A percentile compares a stretch with the other conserved stretches of the same genome.
Conservation (phyloP, 1,284 basidiomycete genomes). For the Flammula alnicola region DNA sequence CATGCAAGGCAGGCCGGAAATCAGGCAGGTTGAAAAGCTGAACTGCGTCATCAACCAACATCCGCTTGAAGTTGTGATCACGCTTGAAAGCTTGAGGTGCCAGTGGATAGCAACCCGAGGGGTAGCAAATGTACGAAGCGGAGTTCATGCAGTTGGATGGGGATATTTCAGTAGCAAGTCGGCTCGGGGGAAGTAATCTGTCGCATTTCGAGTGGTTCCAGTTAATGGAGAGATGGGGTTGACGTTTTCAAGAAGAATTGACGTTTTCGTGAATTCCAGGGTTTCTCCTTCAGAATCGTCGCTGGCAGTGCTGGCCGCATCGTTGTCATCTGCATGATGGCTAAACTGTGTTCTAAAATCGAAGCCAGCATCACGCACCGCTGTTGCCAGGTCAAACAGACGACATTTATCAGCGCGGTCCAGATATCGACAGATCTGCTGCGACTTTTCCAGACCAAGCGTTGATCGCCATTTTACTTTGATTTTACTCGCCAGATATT, state of each 20-base stretch:
- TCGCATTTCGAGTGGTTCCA: background rate
- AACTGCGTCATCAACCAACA: conserved; percentile 9
- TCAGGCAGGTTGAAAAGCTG: conserved; percentile 6
- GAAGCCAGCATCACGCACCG: conserved; percentile 21
- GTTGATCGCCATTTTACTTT: no score
- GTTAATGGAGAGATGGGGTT: background rate
- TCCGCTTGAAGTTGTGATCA: conserved; percentile 3
- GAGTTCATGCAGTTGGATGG: background rate
- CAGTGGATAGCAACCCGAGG: conserved; percentile 6
- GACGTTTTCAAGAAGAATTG: conserved; percentile 3
- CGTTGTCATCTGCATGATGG: background rate
- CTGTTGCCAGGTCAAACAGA: conserved; percentile 28
- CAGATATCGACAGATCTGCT: conserved; percentile 33
- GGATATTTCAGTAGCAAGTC: conserved; percentile 1
- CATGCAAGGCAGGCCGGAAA: conserved; percentile 7
- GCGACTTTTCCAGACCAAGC: no score
- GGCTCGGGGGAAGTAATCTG: conserved; percentile 7
- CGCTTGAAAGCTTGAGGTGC: no score
- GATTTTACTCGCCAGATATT: no score
- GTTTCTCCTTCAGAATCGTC: no score
- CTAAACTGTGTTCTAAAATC: conserved; percentile 3
- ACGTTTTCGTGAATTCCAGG: background rate
- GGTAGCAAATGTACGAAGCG: background rate
- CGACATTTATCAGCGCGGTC: conserved; percentile 30
- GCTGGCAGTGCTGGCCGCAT: no score